phyloP scores from a whole-genome alignment of 768 basidiomycete genomes.

The Russula sp. region DNA sequence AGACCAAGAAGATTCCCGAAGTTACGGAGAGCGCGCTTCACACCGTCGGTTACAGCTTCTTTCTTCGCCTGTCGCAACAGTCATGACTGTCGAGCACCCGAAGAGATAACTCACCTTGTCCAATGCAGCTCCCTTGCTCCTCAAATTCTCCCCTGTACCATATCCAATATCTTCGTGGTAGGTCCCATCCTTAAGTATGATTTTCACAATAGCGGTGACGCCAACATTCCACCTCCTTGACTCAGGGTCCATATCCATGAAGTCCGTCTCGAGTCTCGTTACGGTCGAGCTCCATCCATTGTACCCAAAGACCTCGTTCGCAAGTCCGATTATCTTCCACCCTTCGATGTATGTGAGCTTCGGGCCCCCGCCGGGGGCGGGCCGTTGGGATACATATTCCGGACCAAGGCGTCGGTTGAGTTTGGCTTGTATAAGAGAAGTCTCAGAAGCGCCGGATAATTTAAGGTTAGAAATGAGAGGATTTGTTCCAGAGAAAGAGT shows the following conservation, averaged over 20 bases:
- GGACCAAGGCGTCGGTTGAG: constrained; percentile 88
- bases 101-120: constrained; percentile 67
- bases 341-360: constrained; percentile 95
- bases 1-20: constrained; percentile 96
- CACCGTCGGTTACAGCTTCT: constrained; percentile 91
- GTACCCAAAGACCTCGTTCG: constrained; percentile 98
- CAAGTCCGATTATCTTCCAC: constrained; percentile 96
- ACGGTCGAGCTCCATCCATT: constrained; percentile 91
- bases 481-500: constrained; percentile 13
- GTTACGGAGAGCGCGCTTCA: constrained; percentile 85
- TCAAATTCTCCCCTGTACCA: constrained; percentile 79
- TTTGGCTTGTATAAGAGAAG: constrained; percentile 72
- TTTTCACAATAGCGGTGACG: constrained; percentile 78
- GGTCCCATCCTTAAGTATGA: constrained; percentile 82
- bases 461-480: not conserved
- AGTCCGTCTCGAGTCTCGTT: constrained; percentile 69
- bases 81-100: not conserved
- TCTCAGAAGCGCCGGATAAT: constrained; percentile 38
- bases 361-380: constrained; percentile 79
- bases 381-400: constrained; percentile 84
- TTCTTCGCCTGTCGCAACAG: constrained; percentile 76
- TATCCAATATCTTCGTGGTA: constrained; percentile 95
- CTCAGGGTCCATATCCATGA: constrained; percentile 69
- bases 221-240: constrained; percentile 62
- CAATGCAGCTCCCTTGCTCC: constrained; percentile 76